These are phyloP conservation scores for Wickerhamiella cacticola DNA, from an alignment of 805 yeast genomes.

Conservation along the genomic window DNA sequence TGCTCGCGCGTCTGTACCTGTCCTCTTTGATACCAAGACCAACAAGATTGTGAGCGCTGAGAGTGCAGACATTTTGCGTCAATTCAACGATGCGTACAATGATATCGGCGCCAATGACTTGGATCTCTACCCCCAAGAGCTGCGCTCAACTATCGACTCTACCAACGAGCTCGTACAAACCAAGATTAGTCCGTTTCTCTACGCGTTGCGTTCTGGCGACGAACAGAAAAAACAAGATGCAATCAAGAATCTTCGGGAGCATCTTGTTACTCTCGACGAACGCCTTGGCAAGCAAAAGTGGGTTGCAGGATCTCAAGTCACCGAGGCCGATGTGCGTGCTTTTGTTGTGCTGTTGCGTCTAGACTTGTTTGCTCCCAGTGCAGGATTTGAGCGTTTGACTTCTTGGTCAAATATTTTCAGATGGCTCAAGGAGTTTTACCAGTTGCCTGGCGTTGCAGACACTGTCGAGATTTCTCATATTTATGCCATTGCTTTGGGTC, in stretches of 20 bases:
- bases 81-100: slow-evolving; percentile 59
- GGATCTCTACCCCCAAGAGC: slow-evolving; percentile 48
- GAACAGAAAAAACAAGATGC: slow-evolving; percentile 66
- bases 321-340: slow-evolving; percentile 81
- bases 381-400: slow-evolving; percentile 59
- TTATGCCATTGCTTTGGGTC: slow-evolving; percentile 15
- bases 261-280: slow-evolving; percentile 34
- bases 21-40: slow-evolving; percentile 75
- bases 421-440: slow-evolving; percentile 68
- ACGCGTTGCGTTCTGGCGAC: slow-evolving; percentile 73
- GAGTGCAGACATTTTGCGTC: slow-evolving; percentile 75
- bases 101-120: slow-evolving; percentile 33
- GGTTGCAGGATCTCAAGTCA: slow-evolving; percentile 50
- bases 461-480: slow-evolving; percentile 86
- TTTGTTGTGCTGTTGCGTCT: slow-evolving; percentile 77
- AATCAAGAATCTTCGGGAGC: slow-evolving; percentile 48
- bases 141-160: slow-evolving; percentile 52
- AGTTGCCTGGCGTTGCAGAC: slow-evolving; percentile 49
- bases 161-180: slow-evolving; percentile 56
- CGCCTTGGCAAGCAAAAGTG: slow-evolving; percentile 28
- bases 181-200: slow-evolving; percentile 49
- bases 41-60: slow-evolving; percentile 82
- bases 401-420: slow-evolving; percentile 65
- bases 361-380: slow-evolving; percentile 79
- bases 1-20: slow-evolving; percentile 87